Evolutionary conservation across 1,284 basidiomycete species (phyloP), one percentile per base, ranked within the genome.

Genomic region (Boletellus sp.): DNA sequence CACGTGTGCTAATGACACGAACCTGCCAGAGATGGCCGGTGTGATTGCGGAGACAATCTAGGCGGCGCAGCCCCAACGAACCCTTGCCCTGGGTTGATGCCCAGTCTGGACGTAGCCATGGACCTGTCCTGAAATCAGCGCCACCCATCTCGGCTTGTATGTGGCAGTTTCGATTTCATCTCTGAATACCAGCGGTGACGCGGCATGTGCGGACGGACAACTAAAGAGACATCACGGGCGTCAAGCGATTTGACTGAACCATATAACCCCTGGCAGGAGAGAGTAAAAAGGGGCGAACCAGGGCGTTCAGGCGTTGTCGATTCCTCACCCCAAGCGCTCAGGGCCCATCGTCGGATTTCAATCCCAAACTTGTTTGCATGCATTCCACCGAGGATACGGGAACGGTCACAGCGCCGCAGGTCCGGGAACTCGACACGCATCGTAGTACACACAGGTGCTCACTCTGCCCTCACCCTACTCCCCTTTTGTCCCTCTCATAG

Each of bases 321-420:
- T 8, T 28, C 26, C 26, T 11, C 26, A 28, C 26, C 18, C 40
- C 40, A 21, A 26, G 28, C 39, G 16, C 26, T 28, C 30, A 32
- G 18, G 11, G 8, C 18, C 22, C 30, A 1, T 32, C 30, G 16
- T 45, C 33, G 15, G 44, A 19, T 32, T 21, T 24, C 36, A 37
- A 39, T 6, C 18, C 15, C 32, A 42, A 48, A 19, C 12, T 22
- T 12, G 5, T 16, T 11, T 13, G 18, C 33, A 6, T 30, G 12
- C 26, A 21, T 32, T 4, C 35, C 5, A 15, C 13, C 40, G 30
- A n/a, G 4, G 19, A n/a, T 7, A 22, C 16, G 13, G 10, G 7
- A 13, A 41, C n/a, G n/a, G 6, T 18, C 19, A 15, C 38, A 11
- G 48, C 24, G 35, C 24, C 33, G 21, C 57, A 60, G 58, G 61